phyloP scores from a whole-genome alignment of 345 rosid species.

The Erucastrum elatum region DNA sequence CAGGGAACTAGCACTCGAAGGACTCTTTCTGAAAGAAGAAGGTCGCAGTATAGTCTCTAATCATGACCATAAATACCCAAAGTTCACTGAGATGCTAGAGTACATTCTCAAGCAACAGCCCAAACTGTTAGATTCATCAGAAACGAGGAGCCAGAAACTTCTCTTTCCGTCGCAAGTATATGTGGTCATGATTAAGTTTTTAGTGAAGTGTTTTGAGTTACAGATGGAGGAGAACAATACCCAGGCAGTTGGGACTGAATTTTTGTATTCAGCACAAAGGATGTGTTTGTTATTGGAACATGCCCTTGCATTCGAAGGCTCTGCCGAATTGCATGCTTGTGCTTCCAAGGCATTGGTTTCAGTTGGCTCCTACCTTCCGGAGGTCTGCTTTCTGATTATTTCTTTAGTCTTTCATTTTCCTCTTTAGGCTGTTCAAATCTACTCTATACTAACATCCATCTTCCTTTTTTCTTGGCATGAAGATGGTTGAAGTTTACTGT shows the following conservation, averaged over 20 bases:
- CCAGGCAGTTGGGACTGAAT: constrained; percentile 54
- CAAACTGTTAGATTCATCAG: constrained; percentile 60
- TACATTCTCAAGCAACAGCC: constrained; percentile 82
- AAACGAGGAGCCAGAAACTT: constrained; percentile 73
- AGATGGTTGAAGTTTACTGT: constrained; percentile 77
- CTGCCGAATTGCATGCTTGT: constrained; percentile 80
- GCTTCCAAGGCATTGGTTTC: constrained; percentile 76
- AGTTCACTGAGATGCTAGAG: constrained; percentile 66
- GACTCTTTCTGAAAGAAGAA: constrained; percentile 72
- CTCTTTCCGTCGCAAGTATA: constrained; percentile 75
- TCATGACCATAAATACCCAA: constrained; percentile 61
- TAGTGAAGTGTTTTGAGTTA: constrained; percentile 82
- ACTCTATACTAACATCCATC: not conserved
- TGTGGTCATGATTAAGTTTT: constrained; percentile 70
- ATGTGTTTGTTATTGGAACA: constrained; percentile 82
- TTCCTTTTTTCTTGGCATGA: constrained; percentile 16
- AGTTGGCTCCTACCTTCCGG: constrained; percentile 75
- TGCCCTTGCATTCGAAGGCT: constrained; percentile 81
- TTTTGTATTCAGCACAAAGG: constrained; percentile 61
- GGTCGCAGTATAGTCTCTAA: constrained; percentile 44
- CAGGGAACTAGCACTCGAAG: constrained; percentile 92
- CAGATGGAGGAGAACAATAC: constrained; percentile 61
- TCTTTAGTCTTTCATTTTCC: not conserved
- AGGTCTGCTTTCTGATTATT: constrained; percentile 51
- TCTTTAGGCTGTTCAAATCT: constrained; percentile 13